Evolutionary conservation across 345 rosid species (phyloP).

Genomic region (Bruguiera gymnorhiza): DNA sequence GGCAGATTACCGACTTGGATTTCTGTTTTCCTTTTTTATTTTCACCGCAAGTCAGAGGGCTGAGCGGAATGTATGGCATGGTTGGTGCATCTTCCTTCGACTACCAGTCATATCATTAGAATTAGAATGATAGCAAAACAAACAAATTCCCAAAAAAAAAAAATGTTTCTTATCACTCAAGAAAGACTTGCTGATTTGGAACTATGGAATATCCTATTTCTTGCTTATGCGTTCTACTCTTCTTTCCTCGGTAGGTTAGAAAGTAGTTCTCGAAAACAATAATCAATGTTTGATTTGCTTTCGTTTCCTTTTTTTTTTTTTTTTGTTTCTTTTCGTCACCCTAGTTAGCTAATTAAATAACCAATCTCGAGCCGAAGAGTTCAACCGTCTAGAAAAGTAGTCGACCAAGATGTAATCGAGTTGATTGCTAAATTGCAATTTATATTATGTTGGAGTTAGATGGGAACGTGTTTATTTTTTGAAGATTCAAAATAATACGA

Average conservation of each 20-base stretch:
- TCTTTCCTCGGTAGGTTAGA: not conserved
- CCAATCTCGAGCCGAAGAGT: too few species aligned
- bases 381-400: too few species aligned
- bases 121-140: not conserved
- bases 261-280: not conserved
- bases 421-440: too few species aligned
- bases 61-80: not conserved
- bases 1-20: not conserved
- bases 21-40: not conserved
- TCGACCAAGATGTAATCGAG: too few species aligned
- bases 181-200: not conserved
- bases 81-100: not conserved
- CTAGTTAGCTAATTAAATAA: too few species aligned
- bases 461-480: too few species aligned
- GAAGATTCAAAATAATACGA: too few species aligned
- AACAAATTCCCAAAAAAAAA: not conserved
- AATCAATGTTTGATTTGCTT: too few species aligned
- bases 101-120: not conserved
- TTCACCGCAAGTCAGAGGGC: too few species aligned
- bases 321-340: too few species aligned
- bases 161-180: not conserved
- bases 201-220: not conserved
- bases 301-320: too few species aligned
- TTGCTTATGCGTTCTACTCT: not conserved
- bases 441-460: too few species aligned